These are phyloP conservation scores for Penicillium sp. DNA, from an alignment of 2,329 filamentous ascomycete genomes.

Conservation along the genomic window DNA sequence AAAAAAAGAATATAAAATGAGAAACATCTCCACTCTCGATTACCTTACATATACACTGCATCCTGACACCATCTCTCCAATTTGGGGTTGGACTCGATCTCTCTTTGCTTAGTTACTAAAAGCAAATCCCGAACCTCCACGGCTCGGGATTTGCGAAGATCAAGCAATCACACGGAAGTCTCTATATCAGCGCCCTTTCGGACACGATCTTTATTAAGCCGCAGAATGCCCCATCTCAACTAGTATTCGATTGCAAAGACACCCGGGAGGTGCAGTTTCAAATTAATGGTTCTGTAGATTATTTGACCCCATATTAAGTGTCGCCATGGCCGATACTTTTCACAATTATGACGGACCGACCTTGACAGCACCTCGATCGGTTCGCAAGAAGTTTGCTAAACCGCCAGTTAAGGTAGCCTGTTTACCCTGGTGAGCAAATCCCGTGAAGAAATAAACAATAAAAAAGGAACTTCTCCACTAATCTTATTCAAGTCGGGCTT, in stretches of 20 bases:
- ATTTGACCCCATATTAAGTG: neutral
- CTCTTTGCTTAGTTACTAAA: slow-evolving; percentile 2
- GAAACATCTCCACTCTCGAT: neutral
- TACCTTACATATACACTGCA: neutral
- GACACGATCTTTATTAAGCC: neutral
- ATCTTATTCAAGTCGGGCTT: slow-evolving; percentile 36
- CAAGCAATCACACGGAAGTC: slow-evolving; percentile 30
- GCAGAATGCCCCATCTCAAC: slow-evolving; percentile 5
- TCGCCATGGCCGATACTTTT: slow-evolving; percentile 23
- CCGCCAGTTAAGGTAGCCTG: slow-evolving; percentile 47
- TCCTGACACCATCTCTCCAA: slow-evolving; percentile 14
- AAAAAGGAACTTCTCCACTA: slow-evolving; percentile 3
- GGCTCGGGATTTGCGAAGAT: slow-evolving; percentile 36
- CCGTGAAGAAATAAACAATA: neutral
- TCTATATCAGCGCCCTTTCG: slow-evolving; percentile 32
- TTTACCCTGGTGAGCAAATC: slow-evolving; percentile 39
- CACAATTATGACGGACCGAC: slow-evolving; percentile 22
- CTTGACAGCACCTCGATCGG: slow-evolving; percentile 27
- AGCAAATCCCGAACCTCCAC: slow-evolving; percentile 35
- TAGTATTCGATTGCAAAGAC: neutral
- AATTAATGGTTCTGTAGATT: slow-evolving; percentile 2
- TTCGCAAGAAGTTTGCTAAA: slow-evolving; percentile 45
- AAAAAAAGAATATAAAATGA: neutral
- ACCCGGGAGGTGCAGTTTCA: neutral
- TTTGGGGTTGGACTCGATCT: neutral